Percentiles rank a stretch among this genome's conserved stretches.
phyloP scores from a whole-genome alignment of 148 eudicot species.

The Silene uniflora region DNA sequence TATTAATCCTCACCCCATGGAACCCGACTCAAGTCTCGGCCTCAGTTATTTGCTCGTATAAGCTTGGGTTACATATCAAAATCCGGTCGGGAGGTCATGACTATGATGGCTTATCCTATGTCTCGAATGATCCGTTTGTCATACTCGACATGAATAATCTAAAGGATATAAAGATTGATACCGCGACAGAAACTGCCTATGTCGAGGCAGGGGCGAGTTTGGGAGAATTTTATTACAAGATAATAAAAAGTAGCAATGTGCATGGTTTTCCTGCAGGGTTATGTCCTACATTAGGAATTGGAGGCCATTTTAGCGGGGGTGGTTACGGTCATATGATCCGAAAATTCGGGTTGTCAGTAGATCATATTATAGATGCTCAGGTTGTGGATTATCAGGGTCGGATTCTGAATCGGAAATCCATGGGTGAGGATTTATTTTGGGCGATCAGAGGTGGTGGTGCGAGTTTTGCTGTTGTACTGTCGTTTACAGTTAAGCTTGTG shows the following conservation, averaged over 20 bases:
- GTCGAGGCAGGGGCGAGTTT: no score
- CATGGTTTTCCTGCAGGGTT: slow-evolving; percentile 47
- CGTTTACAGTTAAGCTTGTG: slow-evolving; percentile 36
- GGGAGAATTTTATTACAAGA: slow-evolving; percentile 43
- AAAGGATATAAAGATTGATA: slow-evolving; percentile 26
- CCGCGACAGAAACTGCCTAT: slow-evolving; percentile 29
- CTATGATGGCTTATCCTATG: slow-evolving; percentile 22
- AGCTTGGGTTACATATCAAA: no score
- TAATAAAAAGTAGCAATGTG: slow-evolving; percentile 31
- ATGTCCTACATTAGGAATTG: slow-evolving; percentile 51
- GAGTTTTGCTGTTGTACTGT: slow-evolving; percentile 43
- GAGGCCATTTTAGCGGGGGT: slow-evolving; percentile 57
- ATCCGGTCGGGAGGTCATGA: no score
- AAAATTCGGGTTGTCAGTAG: slow-evolving; percentile 36
- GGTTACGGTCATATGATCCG: slow-evolving; percentile 46
- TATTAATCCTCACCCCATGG: no score
- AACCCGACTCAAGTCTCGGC: no score
- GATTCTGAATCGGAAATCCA: slow-evolving; percentile 31
- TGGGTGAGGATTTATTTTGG: slow-evolving; percentile 49
- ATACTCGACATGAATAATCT: slow-evolving; percentile 35
- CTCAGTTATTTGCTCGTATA: no score
- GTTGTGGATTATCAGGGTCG: slow-evolving; percentile 36
- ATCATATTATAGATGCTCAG: slow-evolving; percentile 41
- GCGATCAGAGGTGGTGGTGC: slow-evolving; percentile 48
- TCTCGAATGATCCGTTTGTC: slow-evolving; percentile 32